Percentiles rank a stretch among this genome's conserved stretches.
Evolutionary conservation across 345 rosid species (phyloP).

Genomic region (Brassica nigra): DNA sequence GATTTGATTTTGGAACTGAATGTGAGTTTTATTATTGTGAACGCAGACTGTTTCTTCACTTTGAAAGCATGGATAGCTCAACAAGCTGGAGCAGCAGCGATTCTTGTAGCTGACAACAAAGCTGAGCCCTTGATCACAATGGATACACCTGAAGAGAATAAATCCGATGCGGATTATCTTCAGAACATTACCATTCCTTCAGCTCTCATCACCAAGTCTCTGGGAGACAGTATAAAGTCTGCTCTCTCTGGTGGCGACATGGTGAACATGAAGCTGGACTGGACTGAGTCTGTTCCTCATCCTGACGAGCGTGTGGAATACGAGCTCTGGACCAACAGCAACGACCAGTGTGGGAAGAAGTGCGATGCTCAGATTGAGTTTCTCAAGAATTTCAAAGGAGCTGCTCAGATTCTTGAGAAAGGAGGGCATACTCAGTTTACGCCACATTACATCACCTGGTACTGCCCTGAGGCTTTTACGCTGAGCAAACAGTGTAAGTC

Average conservation of each 20-base stretch:
- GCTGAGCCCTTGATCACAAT: conserved; percentile 59
- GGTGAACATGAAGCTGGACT: conserved; percentile 59
- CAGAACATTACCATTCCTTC: conserved; percentile 62
- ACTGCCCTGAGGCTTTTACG: conserved; percentile 59
- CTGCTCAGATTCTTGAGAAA: conserved; percentile 64
- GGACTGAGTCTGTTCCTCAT: conserved; percentile 66
- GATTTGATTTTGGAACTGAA: not conserved
- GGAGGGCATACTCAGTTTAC: conserved; percentile 65
- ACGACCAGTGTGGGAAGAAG: conserved; percentile 61
- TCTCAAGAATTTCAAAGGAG: conserved; percentile 62
- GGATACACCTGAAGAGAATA: conserved; percentile 63
- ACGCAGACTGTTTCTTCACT: conserved; percentile 60
- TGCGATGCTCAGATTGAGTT: conserved; percentile 63
- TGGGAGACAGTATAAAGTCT: conserved; percentile 55
- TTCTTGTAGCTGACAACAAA: conserved; percentile 57
- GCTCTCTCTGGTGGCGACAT: conserved; percentile 46
- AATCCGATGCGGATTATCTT: conserved; percentile 50
- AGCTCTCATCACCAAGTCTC: conserved; percentile 50
- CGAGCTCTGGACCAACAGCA: conserved; percentile 64
- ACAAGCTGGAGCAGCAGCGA: conserved; percentile 65
- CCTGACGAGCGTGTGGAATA: conserved; percentile 67
- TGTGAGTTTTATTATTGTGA: not conserved
- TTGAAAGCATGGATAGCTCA: conserved; percentile 67
- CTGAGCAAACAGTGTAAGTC: conserved; percentile 63
- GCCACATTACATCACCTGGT: conserved; percentile 65